Percentiles rank a stretch among this genome's conserved stretches.
Conservation (phyloP, 2,329 filamentous ascomycete genomes). For the Colletotrichum agaves region DNA sequence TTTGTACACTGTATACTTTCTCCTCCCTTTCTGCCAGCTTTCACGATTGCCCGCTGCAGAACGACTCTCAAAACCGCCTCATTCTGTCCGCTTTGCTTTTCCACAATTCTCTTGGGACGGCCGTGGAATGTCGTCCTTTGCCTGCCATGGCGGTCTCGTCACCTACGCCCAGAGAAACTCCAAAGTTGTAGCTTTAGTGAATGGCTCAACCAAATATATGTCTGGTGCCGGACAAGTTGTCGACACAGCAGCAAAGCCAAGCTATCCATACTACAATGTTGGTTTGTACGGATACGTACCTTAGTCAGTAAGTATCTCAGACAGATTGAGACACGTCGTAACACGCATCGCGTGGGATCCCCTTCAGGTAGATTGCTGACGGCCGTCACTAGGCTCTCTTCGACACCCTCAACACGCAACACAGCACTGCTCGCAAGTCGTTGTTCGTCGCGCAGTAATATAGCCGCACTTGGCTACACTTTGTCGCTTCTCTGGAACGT, state of each 20-base stretch:
- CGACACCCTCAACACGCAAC: background rate
- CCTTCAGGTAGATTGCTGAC: slow-evolving; percentile 13
- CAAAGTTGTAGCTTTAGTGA: background rate
- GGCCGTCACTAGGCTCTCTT: background rate
- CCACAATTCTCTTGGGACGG: slow-evolving; percentile 5
- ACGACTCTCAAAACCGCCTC: slow-evolving; percentile 16
- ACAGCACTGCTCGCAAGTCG: background rate
- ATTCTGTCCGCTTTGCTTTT: background rate
- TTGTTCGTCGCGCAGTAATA: slow-evolving; percentile 13
- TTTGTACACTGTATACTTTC: slow-evolving; percentile 19
- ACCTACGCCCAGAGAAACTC: background rate
- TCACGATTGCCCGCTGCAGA: background rate
- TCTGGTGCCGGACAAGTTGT: background rate
- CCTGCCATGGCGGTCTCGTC: slow-evolving; percentile 13
- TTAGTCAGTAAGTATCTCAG: too few relatives aligned
- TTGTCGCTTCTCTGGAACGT: background rate
- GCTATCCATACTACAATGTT: background rate
- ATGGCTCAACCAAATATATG: background rate
- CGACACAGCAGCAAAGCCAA: slow-evolving; percentile 15
- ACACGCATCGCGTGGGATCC: slow-evolving; percentile 13
- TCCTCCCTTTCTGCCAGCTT: background rate
- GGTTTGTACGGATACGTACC: too few relatives aligned
- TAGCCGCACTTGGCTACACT: slow-evolving; percentile 23
- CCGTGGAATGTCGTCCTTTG: slow-evolving; percentile 5
- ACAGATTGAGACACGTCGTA: slow-evolving; percentile 4